These are phyloP conservation scores for Pythium phragmitis DNA, from an alignment of 352 stramenopile genomes.

Conservation along the genomic window DNA sequence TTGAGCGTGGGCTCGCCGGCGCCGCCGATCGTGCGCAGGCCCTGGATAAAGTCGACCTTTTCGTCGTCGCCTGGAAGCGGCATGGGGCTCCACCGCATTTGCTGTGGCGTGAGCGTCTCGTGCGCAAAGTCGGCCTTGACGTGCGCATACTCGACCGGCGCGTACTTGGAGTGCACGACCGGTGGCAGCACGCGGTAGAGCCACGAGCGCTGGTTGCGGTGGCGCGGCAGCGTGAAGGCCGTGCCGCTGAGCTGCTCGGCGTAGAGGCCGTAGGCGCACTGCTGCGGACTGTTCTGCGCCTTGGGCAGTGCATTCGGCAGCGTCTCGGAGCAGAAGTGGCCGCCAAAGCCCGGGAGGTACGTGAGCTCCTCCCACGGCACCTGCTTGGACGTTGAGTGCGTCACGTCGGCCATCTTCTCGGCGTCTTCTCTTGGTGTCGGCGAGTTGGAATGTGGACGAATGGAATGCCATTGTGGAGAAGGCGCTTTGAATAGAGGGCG, in stretches of 20 bases:
- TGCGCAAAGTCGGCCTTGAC: slow-evolving; percentile 72
- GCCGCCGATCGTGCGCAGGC: slow-evolving; percentile 82
- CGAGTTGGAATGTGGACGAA: slow-evolving; percentile 11
- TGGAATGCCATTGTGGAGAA: not conserved
- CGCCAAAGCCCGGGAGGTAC: slow-evolving; percentile 93
- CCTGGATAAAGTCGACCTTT: slow-evolving; percentile 87
- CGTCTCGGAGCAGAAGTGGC: slow-evolving; percentile 93
- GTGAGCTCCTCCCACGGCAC: slow-evolving; percentile 57
- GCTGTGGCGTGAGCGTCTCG: slow-evolving; percentile 83
- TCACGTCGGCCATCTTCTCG: slow-evolving; percentile 3
- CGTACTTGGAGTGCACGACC: slow-evolving; percentile 78
- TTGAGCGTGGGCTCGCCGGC: slow-evolving; percentile 90
- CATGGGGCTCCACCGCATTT: slow-evolving; percentile 92
- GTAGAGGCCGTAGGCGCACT: slow-evolving; percentile 91
- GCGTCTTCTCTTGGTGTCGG: not conserved
- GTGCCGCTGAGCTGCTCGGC: slow-evolving; percentile 96
- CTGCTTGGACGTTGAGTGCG: slow-evolving; percentile 27
- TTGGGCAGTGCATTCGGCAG: slow-evolving; percentile 87
- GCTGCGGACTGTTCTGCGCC: slow-evolving; percentile 94
- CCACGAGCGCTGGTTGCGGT: slow-evolving; percentile 90
- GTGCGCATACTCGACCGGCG: slow-evolving; percentile 40
- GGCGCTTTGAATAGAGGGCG: slow-evolving; percentile 5
- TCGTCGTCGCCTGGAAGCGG: slow-evolving; percentile 54
- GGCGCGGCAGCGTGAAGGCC: slow-evolving; percentile 93
- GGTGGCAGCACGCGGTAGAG: slow-evolving; percentile 92